phyloP scores from a whole-genome alignment of 306 rosid species.

The Vigna reflexopilosa region DNA sequence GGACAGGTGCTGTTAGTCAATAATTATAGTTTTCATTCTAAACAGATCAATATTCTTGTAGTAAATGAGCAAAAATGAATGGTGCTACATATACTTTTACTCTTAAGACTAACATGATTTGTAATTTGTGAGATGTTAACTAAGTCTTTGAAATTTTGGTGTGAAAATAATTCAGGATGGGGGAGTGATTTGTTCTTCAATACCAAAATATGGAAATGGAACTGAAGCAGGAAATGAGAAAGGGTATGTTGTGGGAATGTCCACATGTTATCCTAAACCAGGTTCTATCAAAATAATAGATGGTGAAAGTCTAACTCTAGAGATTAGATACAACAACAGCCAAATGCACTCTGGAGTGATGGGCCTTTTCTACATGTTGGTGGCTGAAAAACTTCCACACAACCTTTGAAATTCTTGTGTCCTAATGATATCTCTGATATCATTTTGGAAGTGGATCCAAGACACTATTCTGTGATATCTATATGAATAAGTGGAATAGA shows the following conservation, averaged over 20 bases:
- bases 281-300: constrained; percentile 66
- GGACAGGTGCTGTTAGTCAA: constrained; percentile 56
- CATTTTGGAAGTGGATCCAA: not conserved
- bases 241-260: constrained; percentile 86
- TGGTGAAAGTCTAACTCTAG: constrained; percentile 63
- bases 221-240: constrained; percentile 72
- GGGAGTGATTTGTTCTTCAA: constrained; percentile 67
- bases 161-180: constrained; percentile 63
- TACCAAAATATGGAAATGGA: constrained; percentile 72
- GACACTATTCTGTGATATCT: not conserved
- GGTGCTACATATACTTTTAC: too few species aligned
- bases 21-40: not conserved
- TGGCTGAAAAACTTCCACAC: constrained; percentile 62
- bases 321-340: constrained; percentile 48
- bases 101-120: not conserved
- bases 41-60: not conserved
- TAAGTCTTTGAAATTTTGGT: constrained; percentile 7
- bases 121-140: not conserved
- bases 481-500: not conserved
- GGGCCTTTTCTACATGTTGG: constrained; percentile 77
- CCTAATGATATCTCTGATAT: not conserved
- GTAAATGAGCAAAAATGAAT: too few species aligned
- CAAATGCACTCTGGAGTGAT: constrained; percentile 69
- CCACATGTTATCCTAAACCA: constrained; percentile 74
- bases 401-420: constrained; percentile 4